Evolutionary conservation across 2,329 filamentous ascomycete genomes (phyloP), one percentile per base, ranked within the genome.

Genomic region (Colletotrichum cereale): DNA sequence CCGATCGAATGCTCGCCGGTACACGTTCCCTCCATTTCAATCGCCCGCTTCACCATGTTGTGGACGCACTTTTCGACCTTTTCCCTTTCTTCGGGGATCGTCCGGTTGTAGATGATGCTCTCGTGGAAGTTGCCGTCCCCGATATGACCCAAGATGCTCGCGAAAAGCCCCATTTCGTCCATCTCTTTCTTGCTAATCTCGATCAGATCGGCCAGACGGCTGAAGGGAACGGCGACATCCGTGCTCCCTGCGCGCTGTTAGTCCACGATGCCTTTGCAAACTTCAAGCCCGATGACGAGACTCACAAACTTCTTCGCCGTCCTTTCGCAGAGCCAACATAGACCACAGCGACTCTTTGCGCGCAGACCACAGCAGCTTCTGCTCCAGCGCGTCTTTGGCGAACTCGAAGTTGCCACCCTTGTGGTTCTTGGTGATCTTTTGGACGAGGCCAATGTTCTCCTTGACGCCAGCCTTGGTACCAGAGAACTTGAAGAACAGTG

Each of bases 51-150:
- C 26, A 97, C 94, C 95, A 98, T 97, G 76, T 94, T 92, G 78
- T 95, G 91, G 57, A 98, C 94, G 74, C 93, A 94, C 66, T 86
- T 87, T 79, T 96, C 93, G 1, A 96, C 94, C 75, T 92, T 93
- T 52, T 87, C 91, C 67, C 88, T 88, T 81, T 97, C 93, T 34
- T 86, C 89, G 3, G 89, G 86, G 66, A 95, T 86, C 31, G 85
- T 87, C 34, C 88, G 88, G 81, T 96, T 90, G 80, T 97, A 98
- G 83, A 98, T 92, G 82, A 98, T 96, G 78, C 92, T 93, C 79
- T 95, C 92, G 80, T 98, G 95, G 84, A 98, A 98, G 81, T 98
- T 98, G 47, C 95, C 95, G 78, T 97, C 95, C 16, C 95, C 95
- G 67, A 98, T 92, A 78, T 98, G 95, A 3, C 95, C 95, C 5